Conservation (phyloP, 176 grass and related monocot genomes). For the Zizania latifolia region DNA sequence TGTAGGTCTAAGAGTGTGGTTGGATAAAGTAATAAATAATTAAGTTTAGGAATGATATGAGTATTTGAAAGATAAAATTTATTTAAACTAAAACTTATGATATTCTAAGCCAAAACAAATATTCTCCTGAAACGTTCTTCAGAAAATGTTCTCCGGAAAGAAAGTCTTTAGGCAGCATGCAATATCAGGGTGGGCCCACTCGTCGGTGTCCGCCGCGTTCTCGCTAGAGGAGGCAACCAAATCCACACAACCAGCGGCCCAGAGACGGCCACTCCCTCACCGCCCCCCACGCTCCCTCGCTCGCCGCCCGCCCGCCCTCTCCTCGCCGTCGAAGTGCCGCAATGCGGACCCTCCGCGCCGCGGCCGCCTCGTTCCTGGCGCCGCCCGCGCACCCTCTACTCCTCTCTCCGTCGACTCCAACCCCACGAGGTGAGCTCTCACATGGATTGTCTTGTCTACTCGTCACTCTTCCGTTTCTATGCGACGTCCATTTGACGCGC, state of each 20-base stretch:
- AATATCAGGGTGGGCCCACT: neutral
- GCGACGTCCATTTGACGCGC: neutral
- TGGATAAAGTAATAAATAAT: no score
- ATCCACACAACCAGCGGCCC: constrained; percentile 42
- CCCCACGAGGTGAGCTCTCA: constrained; percentile 22
- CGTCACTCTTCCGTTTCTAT: neutral
- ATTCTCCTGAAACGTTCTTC: no score
- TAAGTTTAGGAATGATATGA: no score
- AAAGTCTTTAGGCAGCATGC: neutral
- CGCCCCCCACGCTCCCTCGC: neutral
- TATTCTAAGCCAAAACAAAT: no score
- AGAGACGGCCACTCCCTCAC: constrained; percentile 7
- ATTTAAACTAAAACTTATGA: no score
- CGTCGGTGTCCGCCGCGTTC: neutral
- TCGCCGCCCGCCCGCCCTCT: neutral
- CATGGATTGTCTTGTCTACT: neutral
- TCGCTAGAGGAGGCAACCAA: constrained; percentile 4
- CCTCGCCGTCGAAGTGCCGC: neutral
- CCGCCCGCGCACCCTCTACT: constrained; percentile 11
- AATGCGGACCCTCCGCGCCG: constrained; percentile 31
- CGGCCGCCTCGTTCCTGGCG: constrained; percentile 29
- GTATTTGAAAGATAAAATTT: no score
- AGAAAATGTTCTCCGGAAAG: neutral
- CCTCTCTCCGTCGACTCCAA: neutral
- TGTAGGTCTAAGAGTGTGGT: no score